Evolutionary conservation across 208 protist genomes (phyloP).

Genomic region (Acanthamoeba castellanii): DNA sequence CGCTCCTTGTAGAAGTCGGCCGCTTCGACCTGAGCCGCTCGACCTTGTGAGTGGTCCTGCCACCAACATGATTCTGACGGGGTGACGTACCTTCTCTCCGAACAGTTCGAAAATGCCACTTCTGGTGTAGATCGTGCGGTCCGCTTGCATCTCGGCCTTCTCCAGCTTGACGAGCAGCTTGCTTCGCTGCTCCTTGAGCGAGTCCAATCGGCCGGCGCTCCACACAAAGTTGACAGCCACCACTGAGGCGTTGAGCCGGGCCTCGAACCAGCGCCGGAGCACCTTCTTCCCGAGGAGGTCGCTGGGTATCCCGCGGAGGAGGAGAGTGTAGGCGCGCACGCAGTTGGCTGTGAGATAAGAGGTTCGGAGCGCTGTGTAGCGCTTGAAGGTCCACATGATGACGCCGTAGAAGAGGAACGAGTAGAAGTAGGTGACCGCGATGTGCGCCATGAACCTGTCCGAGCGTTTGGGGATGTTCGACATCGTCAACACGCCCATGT

Average conservation of each 20-base stretch:
- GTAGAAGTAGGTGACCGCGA: conserved; percentile 40
- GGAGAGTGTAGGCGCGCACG: conserved; percentile 8
- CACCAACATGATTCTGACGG: neutral
- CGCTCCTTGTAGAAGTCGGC: neutral
- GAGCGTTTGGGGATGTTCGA: neutral
- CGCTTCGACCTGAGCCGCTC: neutral
- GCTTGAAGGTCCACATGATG: conserved; percentile 35
- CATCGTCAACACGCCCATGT: conserved; percentile 69
- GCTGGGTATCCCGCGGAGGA: neutral
- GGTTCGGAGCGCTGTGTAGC: neutral
- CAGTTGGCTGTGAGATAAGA: neutral
- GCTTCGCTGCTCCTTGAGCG: neutral
- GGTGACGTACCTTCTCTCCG: neutral
- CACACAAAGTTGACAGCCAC: conserved; percentile 54
- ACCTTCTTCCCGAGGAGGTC: conserved; percentile 49
- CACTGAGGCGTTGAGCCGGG: neutral
- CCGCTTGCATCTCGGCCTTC: neutral
- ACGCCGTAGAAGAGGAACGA: conserved; percentile 21
- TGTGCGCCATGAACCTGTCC: conserved; percentile 15
- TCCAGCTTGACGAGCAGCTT: neutral
- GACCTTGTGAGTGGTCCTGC: neutral
- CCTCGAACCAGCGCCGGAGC: neutral
- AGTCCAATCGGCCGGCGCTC: neutral
- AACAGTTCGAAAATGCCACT: neutral
- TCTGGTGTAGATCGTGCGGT: neutral